phyloP scores from a whole-genome alignment of 1,139 yeast genomes.

The Dujonia santamariae region DNA sequence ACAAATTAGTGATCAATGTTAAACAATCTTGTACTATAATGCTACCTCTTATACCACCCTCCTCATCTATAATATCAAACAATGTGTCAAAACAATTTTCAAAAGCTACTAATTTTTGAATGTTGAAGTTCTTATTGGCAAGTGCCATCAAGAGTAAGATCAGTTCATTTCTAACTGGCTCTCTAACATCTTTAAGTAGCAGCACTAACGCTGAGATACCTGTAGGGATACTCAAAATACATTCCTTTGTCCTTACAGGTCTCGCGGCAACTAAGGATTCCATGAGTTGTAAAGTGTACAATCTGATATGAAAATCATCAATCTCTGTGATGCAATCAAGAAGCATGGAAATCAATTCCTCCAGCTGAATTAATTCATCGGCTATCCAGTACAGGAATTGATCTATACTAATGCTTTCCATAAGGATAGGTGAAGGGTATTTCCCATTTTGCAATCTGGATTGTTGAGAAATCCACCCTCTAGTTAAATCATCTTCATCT shows the following conservation, averaged over 20 bases:
- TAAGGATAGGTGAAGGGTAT: constrained; percentile 74
- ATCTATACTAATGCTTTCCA: constrained; percentile 55
- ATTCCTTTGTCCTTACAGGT: constrained; percentile 69
- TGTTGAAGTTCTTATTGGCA: constrained; percentile 77
- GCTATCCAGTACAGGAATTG: constrained; percentile 94
- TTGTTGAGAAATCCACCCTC: constrained; percentile 73
- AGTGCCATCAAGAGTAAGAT: constrained; percentile 79
- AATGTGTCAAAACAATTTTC: constrained; percentile 87
- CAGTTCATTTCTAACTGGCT: constrained; percentile 89
- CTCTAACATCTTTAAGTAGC: constrained; percentile 68
- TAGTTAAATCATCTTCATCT: constrained; percentile 52
- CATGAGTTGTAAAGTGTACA: constrained; percentile 79
- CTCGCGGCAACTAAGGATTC: constrained; percentile 84
- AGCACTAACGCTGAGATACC: constrained; percentile 76
- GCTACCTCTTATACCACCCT: constrained; percentile 92
- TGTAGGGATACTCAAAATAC: constrained; percentile 69
- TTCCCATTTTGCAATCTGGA: constrained; percentile 78
- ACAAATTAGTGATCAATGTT: constrained; percentile 65
- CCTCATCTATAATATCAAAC: constrained; percentile 74
- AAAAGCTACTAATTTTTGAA: constrained; percentile 91
- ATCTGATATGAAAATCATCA: constrained; percentile 67
- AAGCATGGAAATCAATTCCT: constrained; percentile 54
- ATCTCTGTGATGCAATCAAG: constrained; percentile 52
- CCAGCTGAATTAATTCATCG: constrained; percentile 81
- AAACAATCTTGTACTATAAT: constrained; percentile 87